Evolutionary conservation across 441 rosid species (phyloP), one percentile per base, ranked within the genome.

Genomic region (Adansonia gregorii): DNA sequence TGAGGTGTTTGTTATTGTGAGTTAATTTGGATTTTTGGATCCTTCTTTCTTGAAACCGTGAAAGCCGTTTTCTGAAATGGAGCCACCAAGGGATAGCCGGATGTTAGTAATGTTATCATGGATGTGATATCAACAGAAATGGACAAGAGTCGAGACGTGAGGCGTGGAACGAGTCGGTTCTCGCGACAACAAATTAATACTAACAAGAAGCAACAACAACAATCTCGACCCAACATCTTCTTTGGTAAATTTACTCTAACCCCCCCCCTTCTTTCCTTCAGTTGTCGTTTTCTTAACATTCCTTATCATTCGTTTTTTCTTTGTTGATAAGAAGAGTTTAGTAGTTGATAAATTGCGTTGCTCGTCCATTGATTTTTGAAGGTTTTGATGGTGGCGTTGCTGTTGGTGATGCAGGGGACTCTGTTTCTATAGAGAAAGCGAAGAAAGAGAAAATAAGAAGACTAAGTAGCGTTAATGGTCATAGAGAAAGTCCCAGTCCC

Each of bases 121-220:
- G 60, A 69, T 49, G 15, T 69, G 59, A 49, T 69, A 22, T 69
- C 43, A 69, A 24, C 73, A 76, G 87, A 87, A 81, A 91, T 87
- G 89, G 90, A 89, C 87, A 91, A 81, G 83, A 78, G 78, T 81
- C 80, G 84, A 78, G 92, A 89, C 86, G 79, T 81, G 89, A 87
- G 85, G 86, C 93, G 87, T 79, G 84, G 82, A 86, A 82, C 84
- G 74, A 85, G 81, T 85, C 86, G 90, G 87, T 80, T 85, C 70
- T 81, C 89, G 19, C 80, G 84, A 77, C 88, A 85, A 78, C 88
- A 86, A 58, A 78, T 77, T 74, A 84, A 77, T 67, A 85, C n/a
- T 68, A 68, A 22, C 58, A 69, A 12, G 17, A 43, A 67, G 19
- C 20, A 59, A 2, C 22, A 46, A 46, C 14, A 87, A 85, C 83